Base-by-base conservation (phyloP, 2,329 filamentous ascomycete genomes). In the Botryotinia convoluta region DNA sequence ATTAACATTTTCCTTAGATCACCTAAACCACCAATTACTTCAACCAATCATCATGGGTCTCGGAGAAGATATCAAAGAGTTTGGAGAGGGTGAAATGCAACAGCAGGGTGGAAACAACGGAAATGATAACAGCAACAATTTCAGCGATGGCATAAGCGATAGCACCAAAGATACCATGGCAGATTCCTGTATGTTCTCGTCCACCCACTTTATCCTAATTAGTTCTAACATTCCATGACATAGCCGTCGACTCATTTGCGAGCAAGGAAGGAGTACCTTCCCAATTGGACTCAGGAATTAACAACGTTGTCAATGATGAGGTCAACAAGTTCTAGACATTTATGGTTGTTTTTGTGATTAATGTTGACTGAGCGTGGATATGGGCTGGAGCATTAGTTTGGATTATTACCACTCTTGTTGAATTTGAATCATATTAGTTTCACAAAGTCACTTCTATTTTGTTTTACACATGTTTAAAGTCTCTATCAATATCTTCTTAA, bases 241-340 rank as follows among this genome's bases (percentile, higher is more conserved):
- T 39, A 82, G 81, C 77, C 39, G 71, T 82, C 74, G 80, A 82
- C 61, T 75, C 78, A 44, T 78, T 80, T 39, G 81, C 81, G 20
- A 74, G 75, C 70, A 81, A 81, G 76, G 81, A 82, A 73, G 81
- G 80, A 26, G 6, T 82, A 5, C 77, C 81, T 3, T 78, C 81
- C 35, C 78, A 76, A 18, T 16, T 78, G 1, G 80, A 82, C 72
- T 79, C 81, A 3, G 80, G 80, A 75, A 76, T 82, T 1, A 72
- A 73, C 45, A 73, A 59, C 42, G 14, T 65, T 37, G 59, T 71
- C 29, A 65, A 71, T 37, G 63, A 72, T 18, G 69, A 65, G 14
- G n/a, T 61, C 42, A 62, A 60, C 39, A 39, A 72, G n/a, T 65
- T 57, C 39, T 71, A 71, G 44, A 44, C 3, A 12, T n/a, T 9